Base-by-base conservation (phyloP, 1,284 basidiomycete genomes). In the Marasmius sp. region DNA sequence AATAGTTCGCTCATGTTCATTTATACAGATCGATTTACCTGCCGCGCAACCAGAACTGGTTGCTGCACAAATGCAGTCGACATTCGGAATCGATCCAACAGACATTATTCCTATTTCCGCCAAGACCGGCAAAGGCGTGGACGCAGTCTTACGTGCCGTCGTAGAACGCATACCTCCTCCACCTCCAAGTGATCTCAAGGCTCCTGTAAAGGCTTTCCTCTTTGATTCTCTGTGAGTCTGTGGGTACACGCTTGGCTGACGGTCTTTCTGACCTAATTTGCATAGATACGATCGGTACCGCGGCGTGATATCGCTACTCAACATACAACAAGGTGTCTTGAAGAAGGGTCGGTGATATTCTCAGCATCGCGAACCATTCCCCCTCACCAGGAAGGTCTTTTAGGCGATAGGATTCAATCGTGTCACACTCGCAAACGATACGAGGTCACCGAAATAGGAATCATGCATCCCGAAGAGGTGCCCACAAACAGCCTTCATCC, bases 221-320 rank as follows among this genome's bases (percentile, higher is more conserved):
- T 98, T 99, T 69, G 97, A 99, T 74, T 95, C 94, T 9, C 85
- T 89, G 92, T 94, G 67, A 73, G 89, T 79, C 43, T 33, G 60
- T 45, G 39, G 36, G 53, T 51, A 51, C 57, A n/a, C 57, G 37
- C 58, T 20, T 54, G 57, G 38, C 41, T 33, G n/a, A 63, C 14
- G 58, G 43, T 45, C 48, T 41, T n/a, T n/a, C 60, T 64, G 22
- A 61, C 16, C 48, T 48, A 49, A 55, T 37, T 18, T 54, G 27
- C 6, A 61, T 66, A 98, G 95, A 70, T 98, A 97, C 74, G 97
- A 99, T 75, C 87, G 93, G 66, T 99, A 96, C 77, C 87, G 95
- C 61, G 97, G 97, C 16, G 97, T 99, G 20, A 95, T 99, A 53
- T 97, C 95, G 6, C 79, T 99, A 18, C 85, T 98, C 27, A 92